Evolutionary conservation across 805 yeast genomes (phyloP).

Genomic region (Yamadazyma olivae): DNA sequence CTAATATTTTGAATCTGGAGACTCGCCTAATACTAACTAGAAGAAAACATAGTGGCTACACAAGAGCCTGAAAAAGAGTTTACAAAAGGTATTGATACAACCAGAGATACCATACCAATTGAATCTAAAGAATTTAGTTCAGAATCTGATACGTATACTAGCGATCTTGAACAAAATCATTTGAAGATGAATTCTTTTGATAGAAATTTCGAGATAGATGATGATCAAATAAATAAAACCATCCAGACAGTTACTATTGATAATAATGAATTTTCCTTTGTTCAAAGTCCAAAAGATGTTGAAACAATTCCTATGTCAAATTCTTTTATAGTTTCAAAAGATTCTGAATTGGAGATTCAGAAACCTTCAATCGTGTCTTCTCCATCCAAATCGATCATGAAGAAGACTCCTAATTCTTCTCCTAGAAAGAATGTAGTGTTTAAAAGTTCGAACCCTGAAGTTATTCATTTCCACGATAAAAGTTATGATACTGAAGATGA

Average conservation of each 20-base stretch:
- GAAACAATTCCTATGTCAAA: neutral
- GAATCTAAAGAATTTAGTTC: conserved; percentile 32
- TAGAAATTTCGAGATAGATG: conserved; percentile 20
- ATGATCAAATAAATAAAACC: conserved; percentile 12
- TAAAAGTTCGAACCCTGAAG: conserved; percentile 24
- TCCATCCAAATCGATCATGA: conserved; percentile 41
- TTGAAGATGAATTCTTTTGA: conserved; percentile 9
- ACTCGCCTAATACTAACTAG: too few relatives aligned
- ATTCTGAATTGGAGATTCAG: neutral
- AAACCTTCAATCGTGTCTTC: conserved; percentile 11
- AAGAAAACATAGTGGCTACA: too few relatives aligned
- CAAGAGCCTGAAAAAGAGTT: too few relatives aligned
- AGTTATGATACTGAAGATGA: conserved; percentile 6
- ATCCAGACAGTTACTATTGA: conserved; percentile 10
- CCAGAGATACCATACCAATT: too few relatives aligned
- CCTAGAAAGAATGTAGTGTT: conserved; percentile 41
- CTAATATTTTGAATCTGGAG: too few relatives aligned
- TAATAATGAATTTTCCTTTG: conserved; percentile 24
- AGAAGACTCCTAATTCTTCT: conserved; percentile 21
- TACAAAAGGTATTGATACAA: too few relatives aligned
- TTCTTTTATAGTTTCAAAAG: neutral
- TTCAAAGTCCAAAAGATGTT: conserved; percentile 2
- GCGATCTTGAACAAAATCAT: conserved; percentile 20
- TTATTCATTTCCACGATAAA: conserved; percentile 24
- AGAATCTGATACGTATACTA: conserved; percentile 40